Base-by-base conservation (phyloP, 2,329 filamentous ascomycete genomes). In the Amesomyces nigricolor region DNA sequence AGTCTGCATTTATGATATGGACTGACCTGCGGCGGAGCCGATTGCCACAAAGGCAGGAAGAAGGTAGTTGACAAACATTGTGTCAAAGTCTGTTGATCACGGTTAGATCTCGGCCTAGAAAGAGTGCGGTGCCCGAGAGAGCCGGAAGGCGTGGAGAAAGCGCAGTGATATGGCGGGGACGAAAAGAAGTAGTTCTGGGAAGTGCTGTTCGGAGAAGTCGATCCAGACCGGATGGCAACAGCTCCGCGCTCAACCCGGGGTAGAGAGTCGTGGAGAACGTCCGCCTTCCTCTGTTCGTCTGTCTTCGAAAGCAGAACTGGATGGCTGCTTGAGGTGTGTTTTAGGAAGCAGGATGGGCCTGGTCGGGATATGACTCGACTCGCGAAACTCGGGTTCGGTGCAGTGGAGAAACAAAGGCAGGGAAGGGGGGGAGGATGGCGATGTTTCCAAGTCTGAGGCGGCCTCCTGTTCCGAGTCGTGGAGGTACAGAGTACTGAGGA, bases 31-130 rank as follows among this genome's bases (percentile, higher is more conserved):
- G 40, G 62, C 69, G 53, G 73, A 63, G 63, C 70, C 66, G 50
- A 72, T 65, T 35, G 67, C 69, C 70, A 70, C 69, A 54, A 76
- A 66, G 67, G 71, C 72, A 47, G 73, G 70, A 35, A 76, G 57
- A 56, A 75, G 49, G 55, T 72, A 62, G 65, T 75, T 75, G 68
- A 65, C 68, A 65, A 71, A 66, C 75, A 77, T 77, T 60, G 64
- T 75, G 70, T 59, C 61, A 4, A 63, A 56, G 61, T 64, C 64
- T 66, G 47, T 53, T 56, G 47, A 53, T 63, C 58, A 29, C 42
- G 30, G 52, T 61, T 57, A 61, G 57, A 30, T 40, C 11, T 10
- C n/a, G 13, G 13, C 16, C 16, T 32, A 19, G 11, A 5, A 22
- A 14, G 16, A 19, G 16, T 13, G 5, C n/a, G 35, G 17, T 26